Percentiles rank a stretch among this genome's conserved stretches.
Conservation (phyloP, 257 asterid genomes). For the Fraxinus cuspidata region DNA sequence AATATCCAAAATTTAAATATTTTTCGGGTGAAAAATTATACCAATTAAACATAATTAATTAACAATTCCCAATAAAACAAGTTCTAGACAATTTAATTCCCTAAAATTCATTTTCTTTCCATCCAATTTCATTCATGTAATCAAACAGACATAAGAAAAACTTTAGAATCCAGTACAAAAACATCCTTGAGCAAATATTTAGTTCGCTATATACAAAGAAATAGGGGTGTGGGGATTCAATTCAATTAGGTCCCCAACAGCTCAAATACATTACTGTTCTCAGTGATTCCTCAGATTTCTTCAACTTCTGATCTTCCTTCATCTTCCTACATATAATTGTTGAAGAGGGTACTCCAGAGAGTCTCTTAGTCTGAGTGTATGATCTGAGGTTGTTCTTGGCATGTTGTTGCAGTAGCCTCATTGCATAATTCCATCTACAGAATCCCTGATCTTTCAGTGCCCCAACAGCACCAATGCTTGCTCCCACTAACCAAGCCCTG, state of each 20-base stretch:
- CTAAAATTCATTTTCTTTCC: too few relatives aligned
- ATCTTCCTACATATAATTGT: neutral
- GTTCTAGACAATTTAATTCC: too few relatives aligned
- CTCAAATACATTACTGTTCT: conserved; percentile 52
- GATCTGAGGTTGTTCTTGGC: neutral
- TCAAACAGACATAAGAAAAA: too few relatives aligned
- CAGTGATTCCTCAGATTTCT: conserved; percentile 37
- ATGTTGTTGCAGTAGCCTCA: neutral
- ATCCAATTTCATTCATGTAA: too few relatives aligned
- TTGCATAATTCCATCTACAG: neutral
- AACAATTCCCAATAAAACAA: too few relatives aligned
- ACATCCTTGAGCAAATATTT: too few relatives aligned
- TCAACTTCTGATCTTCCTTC: conserved; percentile 29
- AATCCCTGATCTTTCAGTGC: neutral
- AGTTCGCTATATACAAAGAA: too few relatives aligned
- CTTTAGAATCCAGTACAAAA: too few relatives aligned
- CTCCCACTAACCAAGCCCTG: neutral
- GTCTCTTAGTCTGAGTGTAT: neutral
- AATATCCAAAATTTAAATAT: too few relatives aligned
- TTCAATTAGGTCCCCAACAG: conserved; percentile 63
- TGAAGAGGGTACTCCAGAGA: neutral
- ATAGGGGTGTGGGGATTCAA: too few relatives aligned
- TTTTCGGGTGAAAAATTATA: too few relatives aligned
- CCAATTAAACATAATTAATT: too few relatives aligned
- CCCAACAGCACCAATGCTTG: neutral